Evolutionary conservation across 495 filamentous ascomycete species (phyloP).

Genomic region (Neurospora sp.): DNA sequence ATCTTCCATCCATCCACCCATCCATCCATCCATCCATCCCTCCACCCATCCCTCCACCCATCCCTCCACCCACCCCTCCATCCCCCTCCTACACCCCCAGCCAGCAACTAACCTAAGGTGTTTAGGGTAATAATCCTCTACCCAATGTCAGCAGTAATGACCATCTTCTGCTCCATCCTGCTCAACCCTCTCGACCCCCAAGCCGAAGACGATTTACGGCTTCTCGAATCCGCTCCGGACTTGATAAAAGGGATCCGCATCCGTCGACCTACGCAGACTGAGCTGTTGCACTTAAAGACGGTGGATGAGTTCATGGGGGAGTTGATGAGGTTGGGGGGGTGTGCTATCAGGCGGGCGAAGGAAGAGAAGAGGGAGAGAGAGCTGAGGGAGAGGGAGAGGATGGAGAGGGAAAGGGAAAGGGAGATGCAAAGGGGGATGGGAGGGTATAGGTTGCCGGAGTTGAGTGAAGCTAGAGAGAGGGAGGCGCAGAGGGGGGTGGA

Average conservation of each 20-base stretch:
- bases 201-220: slow-evolving; percentile 33
- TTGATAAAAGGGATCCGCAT: slow-evolving; percentile 36
- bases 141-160: slow-evolving; percentile 40
- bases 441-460: neutral
- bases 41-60: too few species aligned
- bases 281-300: slow-evolving; percentile 35
- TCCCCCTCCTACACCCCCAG: too few species aligned
- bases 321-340: slow-evolving; percentile 24
- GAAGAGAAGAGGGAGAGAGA: neutral
- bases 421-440: neutral
- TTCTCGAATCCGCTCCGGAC: slow-evolving; percentile 29
- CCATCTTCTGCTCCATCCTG: slow-evolving; percentile 43
- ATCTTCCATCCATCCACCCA: too few species aligned
- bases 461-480: neutral
- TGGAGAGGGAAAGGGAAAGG: neutral
- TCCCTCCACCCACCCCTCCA: too few species aligned
- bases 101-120: too few species aligned
- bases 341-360: slow-evolving; percentile 8
- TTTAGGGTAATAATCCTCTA: slow-evolving; percentile 43
- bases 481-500: neutral
- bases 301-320: slow-evolving; percentile 41
- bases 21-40: too few species aligned
- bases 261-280: slow-evolving; percentile 28
- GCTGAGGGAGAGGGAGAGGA: too few species aligned
- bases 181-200: slow-evolving; percentile 36